Percentiles rank a stretch among this genome's conserved stretches.
Evolutionary conservation across 2,329 filamentous ascomycete species (phyloP).

Genomic region (Xylariales sp.): DNA sequence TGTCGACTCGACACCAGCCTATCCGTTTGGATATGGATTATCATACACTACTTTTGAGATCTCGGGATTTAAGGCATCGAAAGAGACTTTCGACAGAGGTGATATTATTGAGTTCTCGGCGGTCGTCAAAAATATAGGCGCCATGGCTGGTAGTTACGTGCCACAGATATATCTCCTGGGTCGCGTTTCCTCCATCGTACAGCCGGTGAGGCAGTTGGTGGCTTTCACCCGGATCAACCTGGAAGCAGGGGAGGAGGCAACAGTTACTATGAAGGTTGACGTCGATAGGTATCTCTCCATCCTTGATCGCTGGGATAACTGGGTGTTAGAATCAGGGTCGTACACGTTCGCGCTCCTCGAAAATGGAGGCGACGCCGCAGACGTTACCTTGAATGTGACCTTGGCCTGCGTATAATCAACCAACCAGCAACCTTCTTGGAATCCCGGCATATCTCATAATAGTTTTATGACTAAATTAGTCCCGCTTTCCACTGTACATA

Average conservation of each 20-base stretch:
- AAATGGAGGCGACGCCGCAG: slow-evolving; percentile 30
- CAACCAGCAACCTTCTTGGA: too few relatives aligned
- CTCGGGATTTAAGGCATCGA: slow-evolving; percentile 19
- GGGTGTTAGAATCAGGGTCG: slow-evolving; percentile 36
- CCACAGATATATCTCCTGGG: slow-evolving; percentile 35
- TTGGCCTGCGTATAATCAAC: slow-evolving; percentile 29
- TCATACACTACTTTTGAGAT: slow-evolving; percentile 27
- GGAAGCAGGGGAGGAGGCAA: slow-evolving; percentile 22
- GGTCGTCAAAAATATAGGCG: slow-evolving; percentile 28
- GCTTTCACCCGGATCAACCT: slow-evolving; percentile 36
- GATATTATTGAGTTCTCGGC: slow-evolving; percentile 30
- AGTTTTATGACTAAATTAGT: too few relatives aligned
- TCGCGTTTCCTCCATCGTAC: slow-evolving; percentile 33
- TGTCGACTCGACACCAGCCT: slow-evolving; percentile 21
- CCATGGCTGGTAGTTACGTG: slow-evolving; percentile 30
- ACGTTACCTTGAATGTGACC: slow-evolving; percentile 32
- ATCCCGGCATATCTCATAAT: too few relatives aligned
- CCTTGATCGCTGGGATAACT: slow-evolving; percentile 34
- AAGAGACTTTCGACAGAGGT: slow-evolving; percentile 14
- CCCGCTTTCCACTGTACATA: too few relatives aligned
- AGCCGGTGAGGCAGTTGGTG: slow-evolving; percentile 37
- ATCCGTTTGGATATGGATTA: slow-evolving; percentile 30
- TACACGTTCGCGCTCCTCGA: slow-evolving; percentile 37
- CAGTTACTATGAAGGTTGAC: slow-evolving; percentile 30
- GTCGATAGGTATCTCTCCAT: slow-evolving; percentile 36